These are phyloP conservation scores for Chlamydomonas sp. DNA, from an alignment of 139 green algal genomes.

Conservation along the genomic window DNA sequence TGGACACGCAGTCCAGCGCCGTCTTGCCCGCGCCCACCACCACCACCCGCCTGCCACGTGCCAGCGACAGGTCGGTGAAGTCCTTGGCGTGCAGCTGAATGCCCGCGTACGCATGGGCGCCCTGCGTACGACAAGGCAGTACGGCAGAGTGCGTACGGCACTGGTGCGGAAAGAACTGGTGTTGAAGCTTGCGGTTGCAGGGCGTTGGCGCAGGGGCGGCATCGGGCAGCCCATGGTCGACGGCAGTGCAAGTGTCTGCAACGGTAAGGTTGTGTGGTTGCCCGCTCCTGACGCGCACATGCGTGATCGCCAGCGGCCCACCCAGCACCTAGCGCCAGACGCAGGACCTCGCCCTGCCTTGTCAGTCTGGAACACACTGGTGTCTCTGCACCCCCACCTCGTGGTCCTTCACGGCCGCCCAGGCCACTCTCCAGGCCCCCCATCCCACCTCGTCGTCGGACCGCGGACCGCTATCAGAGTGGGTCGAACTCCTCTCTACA, in stretches of 20 bases:
- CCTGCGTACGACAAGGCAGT: not conserved
- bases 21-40: conserved; percentile 44
- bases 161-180: not conserved
- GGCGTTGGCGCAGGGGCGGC: not conserved
- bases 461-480: not conserved
- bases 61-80: conserved; percentile 23
- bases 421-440: not conserved
- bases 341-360: too few species aligned
- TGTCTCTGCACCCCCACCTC: not conserved
- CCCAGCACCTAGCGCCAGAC: too few species aligned
- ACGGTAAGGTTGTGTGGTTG: too few species aligned
- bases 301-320: too few species aligned
- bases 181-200: not conserved
- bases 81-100: conserved; percentile 37
- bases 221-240: not conserved
- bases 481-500: not conserved
- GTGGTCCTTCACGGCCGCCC: not conserved
- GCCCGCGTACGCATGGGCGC: conserved; percentile 15
- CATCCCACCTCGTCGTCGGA: not conserved
- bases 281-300: too few species aligned
- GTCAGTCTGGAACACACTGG: not conserved
- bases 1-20: conserved; percentile 31
- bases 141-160: not conserved
- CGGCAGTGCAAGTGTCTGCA: too few species aligned
- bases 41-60: conserved; percentile 25